Conservation (phyloP, 306 rosid species). For the Castanospermum australe region DNA sequence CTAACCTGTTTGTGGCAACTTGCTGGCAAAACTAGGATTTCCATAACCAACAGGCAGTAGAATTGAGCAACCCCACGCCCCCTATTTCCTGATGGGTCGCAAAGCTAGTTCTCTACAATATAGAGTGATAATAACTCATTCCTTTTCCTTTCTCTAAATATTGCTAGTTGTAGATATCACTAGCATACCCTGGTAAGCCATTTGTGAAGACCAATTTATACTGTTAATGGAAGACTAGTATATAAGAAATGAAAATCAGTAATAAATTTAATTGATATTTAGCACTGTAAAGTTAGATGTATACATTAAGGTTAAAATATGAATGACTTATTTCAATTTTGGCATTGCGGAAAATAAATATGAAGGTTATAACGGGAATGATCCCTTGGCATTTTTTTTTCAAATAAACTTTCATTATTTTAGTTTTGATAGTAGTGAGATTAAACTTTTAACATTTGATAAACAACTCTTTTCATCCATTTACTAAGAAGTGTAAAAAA, state of each 20-base stretch:
- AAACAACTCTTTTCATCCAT: not conserved
- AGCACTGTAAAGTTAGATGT: not conserved
- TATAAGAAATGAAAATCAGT: not conserved
- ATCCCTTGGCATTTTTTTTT: not conserved
- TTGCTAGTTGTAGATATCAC: constrained; percentile 17
- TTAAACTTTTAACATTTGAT: not conserved
- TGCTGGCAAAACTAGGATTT: not conserved
- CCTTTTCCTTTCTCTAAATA: not conserved
- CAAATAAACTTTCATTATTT: not conserved
- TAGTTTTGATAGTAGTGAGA: not conserved
- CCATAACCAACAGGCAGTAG: not conserved
- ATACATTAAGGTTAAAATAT: too few relatives aligned
- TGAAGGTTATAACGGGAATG: not conserved
- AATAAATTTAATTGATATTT: not conserved
- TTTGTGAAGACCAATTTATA: constrained; percentile 10
- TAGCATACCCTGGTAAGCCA: not conserved
- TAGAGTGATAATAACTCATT: not conserved
- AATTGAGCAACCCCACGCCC: not conserved
- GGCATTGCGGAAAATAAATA: not conserved
- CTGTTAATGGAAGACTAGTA: constrained; percentile 15
- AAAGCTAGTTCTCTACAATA: not conserved
- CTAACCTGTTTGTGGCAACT: not conserved
- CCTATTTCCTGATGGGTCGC: constrained; percentile 3
- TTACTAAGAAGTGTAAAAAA: too few relatives aligned
- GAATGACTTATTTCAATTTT: too few relatives aligned